Evolutionary conservation across 805 yeast species (phyloP).

Genomic region (Isabelozyma heimii): DNA sequence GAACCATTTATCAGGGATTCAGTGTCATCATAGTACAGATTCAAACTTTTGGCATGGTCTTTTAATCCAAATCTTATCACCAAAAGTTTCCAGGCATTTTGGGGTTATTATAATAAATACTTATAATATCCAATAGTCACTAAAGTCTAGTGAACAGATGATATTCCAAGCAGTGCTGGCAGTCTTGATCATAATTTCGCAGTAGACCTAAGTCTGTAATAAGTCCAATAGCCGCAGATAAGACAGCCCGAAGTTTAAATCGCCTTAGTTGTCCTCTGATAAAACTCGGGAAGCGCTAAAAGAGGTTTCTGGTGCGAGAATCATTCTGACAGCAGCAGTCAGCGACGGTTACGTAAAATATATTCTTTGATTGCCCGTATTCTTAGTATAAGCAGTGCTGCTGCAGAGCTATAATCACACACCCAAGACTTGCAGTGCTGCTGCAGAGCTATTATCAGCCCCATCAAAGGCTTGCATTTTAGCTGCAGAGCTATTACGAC

Average conservation of each 20-base stretch:
- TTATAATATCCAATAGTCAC: too few species aligned
- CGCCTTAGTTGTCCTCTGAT: background rate
- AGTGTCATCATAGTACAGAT: constrained; percentile 35
- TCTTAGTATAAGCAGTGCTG: too few species aligned
- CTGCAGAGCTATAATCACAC: too few species aligned
- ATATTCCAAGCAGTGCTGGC: too few species aligned
- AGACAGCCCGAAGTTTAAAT: background rate
- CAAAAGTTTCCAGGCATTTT: too few species aligned
- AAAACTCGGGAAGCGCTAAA: background rate
- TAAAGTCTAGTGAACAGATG: too few species aligned
- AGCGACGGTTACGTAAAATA: too few species aligned
- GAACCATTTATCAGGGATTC: constrained; percentile 40
- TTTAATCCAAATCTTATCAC: constrained; percentile 38
- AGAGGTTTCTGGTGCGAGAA: background rate
- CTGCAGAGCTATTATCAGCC: background rate
- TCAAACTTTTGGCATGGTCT: constrained; percentile 40
- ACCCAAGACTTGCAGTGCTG: background rate
- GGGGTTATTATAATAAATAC: too few species aligned
- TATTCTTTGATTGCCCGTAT: too few species aligned
- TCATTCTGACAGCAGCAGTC: background rate
- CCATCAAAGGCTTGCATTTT: background rate
- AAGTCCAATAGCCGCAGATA: background rate
- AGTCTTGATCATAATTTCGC: too few species aligned
- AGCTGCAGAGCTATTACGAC: background rate
- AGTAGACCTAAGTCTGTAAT: too few species aligned